Evolutionary conservation across 495 filamentous ascomycete species (phyloP), one percentile per base, ranked within the genome.

Genomic region (Penicillium robsamsonii): DNA sequence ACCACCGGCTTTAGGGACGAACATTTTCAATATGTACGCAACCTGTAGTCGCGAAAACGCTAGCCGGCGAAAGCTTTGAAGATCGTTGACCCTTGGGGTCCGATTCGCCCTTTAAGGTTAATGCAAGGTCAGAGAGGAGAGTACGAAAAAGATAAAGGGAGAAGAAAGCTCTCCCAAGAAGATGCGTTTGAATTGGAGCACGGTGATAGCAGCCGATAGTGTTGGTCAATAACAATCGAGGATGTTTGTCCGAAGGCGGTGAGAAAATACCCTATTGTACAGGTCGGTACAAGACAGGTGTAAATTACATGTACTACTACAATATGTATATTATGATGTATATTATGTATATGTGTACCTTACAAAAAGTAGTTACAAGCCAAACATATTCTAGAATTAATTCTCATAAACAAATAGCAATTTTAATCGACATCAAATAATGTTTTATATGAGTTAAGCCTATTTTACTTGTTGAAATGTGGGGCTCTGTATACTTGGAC

Each of bases 1-100:
- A 46, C 78, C 68, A 63, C 74, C 63, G 50, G 80, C 68, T 55
- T 75, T 77, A 20, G 84, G 76, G 30, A 84, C 82, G 67, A 89
- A 89, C 87, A 90, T 90, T 62, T 60, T 75, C 63, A 24, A 37
- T 52, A 46, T 38, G 45, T 45, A 38, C 12, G 25, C 35, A 33
- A 42, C 20, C 13, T 57, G 40, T 11, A 44, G 22, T 56, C 30
- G 41, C 40, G 50, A 48, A 52, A 24, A 41, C 31, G 52, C 50
- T 49, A 55, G 48, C 61, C 47, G 37, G 57, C 24, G 40, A 55
- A 50, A 43, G 7, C 40, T 22, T 20, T 11, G n/a, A 45, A 25
- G 3, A 25, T 35, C 17, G 18, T 46, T 53, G 29, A 53, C 27
- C n/a, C n/a, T 46, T 46, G 25, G 44, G 45, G 29, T 47, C 45